Base-by-base conservation (phyloP, 1,139 yeast genomes). In the Suhomyces guaymorum region DNA sequence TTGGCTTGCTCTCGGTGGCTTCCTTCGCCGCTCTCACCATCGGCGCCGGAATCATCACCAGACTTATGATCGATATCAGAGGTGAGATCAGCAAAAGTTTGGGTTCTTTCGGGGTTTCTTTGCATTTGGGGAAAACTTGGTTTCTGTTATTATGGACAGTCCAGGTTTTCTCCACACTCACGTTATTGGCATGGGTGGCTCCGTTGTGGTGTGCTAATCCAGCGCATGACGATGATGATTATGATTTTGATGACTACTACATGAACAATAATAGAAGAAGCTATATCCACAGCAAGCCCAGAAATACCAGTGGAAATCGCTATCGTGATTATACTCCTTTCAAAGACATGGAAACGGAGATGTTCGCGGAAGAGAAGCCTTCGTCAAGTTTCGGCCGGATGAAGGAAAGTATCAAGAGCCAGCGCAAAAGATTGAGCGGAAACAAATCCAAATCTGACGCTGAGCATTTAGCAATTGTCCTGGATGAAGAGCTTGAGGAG, bases 161-260 rank as follows among this genome's bases (percentile, higher is more conserved):
- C 2, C 54, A 61, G 24, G 54, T 43, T 0, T 38, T 59, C 8
- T 32, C 65, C 0, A 17, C 39, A 7, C 15, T 49, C 16, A 31
- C 50, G n/a, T 44, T 44, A 41, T 30, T 63, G 3, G 28, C 73
- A 3, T 70, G 76, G 75, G 60, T 56, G 4, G 62, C 70, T 3
- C 73, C 75, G 0, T 42, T 63, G 11, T 71, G 75, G 75, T 70
- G 72, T 49, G 65, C 71, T 10, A 67, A 69, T 40, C 73, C 73
- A 2, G 50, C 48, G 35, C 52, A 47, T 1, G 49, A 46, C 4
- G 43, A 41, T 3, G 58, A 52, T 11, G 60, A 57, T 5, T 58
- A 55, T 3, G 48, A 46, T 16, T 52, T 46, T 19, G 45, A 44
- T 7, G 24, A 17, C 9, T 27, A 29, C 21, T 24, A 26, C 24